phyloP scores from a whole-genome alignment of 805 yeast species.

The Tanozyma kutaoensis region DNA sequence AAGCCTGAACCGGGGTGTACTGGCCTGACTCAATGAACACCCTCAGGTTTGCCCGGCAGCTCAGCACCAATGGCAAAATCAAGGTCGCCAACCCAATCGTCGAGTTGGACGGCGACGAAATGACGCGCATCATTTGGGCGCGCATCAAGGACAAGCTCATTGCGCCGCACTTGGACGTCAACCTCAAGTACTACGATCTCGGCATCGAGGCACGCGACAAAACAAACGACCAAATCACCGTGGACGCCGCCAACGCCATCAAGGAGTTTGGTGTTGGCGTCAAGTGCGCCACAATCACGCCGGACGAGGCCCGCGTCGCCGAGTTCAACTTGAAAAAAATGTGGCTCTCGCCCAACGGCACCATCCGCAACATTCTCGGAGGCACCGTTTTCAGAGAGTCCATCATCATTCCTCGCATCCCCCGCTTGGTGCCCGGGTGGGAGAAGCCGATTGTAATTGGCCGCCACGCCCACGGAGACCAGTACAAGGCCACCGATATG shows the following conservation, averaged over 20 bases:
- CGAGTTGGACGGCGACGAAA: slow-evolving; percentile 76
- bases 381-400: slow-evolving; percentile 84
- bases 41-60: neutral
- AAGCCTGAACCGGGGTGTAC: too few species aligned
- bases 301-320: slow-evolving; percentile 68
- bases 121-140: slow-evolving; percentile 79
- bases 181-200: slow-evolving; percentile 65
- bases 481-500: slow-evolving; percentile 69
- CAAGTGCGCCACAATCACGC: slow-evolving; percentile 83
- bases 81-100: slow-evolving; percentile 64
- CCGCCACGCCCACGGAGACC: slow-evolving; percentile 80
- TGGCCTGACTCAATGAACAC: too few species aligned
- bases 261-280: slow-evolving; percentile 66
- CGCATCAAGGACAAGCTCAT: slow-evolving; percentile 57
- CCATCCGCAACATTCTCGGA: slow-evolving; percentile 67
- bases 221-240: slow-evolving; percentile 59
- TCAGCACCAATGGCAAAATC: slow-evolving; percentile 26
- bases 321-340: slow-evolving; percentile 63
- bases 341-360: slow-evolving; percentile 84
- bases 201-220: slow-evolving; percentile 56
- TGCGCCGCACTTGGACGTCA: slow-evolving; percentile 57
- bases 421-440: slow-evolving; percentile 71
- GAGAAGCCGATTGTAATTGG: slow-evolving; percentile 74
- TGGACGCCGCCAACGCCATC: slow-evolving; percentile 68
- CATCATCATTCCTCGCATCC: slow-evolving; percentile 65